phyloP scores from a whole-genome alignment of 2,329 filamentous ascomycete genomes.

The Aureobasidium mangrovei region DNA sequence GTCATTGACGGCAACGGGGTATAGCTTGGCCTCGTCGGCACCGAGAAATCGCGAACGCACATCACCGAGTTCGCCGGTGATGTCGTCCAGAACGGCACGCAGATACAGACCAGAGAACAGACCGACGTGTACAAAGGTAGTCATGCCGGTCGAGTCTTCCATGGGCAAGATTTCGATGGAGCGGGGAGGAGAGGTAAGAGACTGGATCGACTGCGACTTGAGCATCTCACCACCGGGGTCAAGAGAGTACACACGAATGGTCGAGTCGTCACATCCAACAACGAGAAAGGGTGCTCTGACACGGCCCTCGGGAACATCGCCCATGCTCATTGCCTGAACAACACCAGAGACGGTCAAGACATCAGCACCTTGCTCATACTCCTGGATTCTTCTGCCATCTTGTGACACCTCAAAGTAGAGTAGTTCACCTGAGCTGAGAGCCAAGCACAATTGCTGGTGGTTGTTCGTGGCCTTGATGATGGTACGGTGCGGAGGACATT shows the following conservation, averaged over 20 bases:
- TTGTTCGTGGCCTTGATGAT: slow-evolving; percentile 95
- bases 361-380: slow-evolving; percentile 66
- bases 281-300: slow-evolving; percentile 86
- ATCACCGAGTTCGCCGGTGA: slow-evolving; percentile 91
- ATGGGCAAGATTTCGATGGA: slow-evolving; percentile 81
- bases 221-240: slow-evolving; percentile 47
- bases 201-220: slow-evolving; percentile 18
- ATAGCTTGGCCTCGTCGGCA: slow-evolving; percentile 79
- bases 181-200: slow-evolving; percentile 18
- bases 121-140: slow-evolving; percentile 89
- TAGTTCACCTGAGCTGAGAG: slow-evolving; percentile 90
- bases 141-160: slow-evolving; percentile 84
- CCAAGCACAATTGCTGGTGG: slow-evolving; percentile 83
- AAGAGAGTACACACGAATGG: slow-evolving; percentile 82
- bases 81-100: slow-evolving; percentile 85
- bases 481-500: slow-evolving; percentile 71
- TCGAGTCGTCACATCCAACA: slow-evolving; percentile 93
- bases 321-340: slow-evolving; percentile 88
- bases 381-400: slow-evolving; percentile 71
- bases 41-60: slow-evolving; percentile 92
- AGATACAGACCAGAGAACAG: slow-evolving; percentile 94
- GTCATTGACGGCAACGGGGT: slow-evolving; percentile 79
- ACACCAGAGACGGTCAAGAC: slow-evolving; percentile 92
- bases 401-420: slow-evolving; percentile 97
- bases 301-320: slow-evolving; percentile 83